Conservation (phyloP, 176 grass and related monocot species). For the Avena eriantha region DNA sequence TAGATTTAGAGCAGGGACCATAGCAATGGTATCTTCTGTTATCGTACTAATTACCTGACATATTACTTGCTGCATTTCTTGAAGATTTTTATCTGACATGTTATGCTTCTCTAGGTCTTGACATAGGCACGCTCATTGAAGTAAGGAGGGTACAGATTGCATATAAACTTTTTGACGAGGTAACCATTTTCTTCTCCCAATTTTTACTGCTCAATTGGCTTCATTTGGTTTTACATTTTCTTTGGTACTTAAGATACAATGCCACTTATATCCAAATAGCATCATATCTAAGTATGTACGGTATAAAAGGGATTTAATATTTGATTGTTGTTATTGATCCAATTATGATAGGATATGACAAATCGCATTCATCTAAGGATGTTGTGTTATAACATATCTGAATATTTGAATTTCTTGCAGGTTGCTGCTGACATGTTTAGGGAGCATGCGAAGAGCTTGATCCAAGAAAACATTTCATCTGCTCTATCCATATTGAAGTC, state of each 20-base stretch:
- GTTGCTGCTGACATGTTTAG: slow-evolving; percentile 90
- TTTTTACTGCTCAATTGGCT: slow-evolving; percentile 27
- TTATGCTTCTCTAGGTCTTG: slow-evolving; percentile 69
- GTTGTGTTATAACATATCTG: not conserved
- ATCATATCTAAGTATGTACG: not conserved
- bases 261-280: slow-evolving; percentile 32
- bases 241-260: slow-evolving; percentile 2
- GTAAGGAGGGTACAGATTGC: slow-evolving; percentile 76
- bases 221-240: slow-evolving; percentile 21
- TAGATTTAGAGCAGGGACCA: slow-evolving; percentile 20
- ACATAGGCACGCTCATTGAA: slow-evolving; percentile 69
- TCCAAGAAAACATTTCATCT: slow-evolving; percentile 84
- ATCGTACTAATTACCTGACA: slow-evolving; percentile 24
- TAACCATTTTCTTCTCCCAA: slow-evolving; percentile 43
- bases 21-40: slow-evolving; percentile 29
- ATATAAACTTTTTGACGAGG: slow-evolving; percentile 95
- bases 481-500: slow-evolving; percentile 82
- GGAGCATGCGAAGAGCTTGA: slow-evolving; percentile 75
- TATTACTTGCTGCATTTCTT: slow-evolving; percentile 28
- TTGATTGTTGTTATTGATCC: slow-evolving; percentile 23
- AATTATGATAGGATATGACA: slow-evolving; percentile 1
- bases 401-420: slow-evolving; percentile 59
- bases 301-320: slow-evolving; percentile 23
- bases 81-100: slow-evolving; percentile 3
- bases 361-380: slow-evolving; percentile 21